These are phyloP conservation scores for Sphagnurus paluster DNA, from an alignment of 1,284 basidiomycete species.

Conservation along the genomic window DNA sequence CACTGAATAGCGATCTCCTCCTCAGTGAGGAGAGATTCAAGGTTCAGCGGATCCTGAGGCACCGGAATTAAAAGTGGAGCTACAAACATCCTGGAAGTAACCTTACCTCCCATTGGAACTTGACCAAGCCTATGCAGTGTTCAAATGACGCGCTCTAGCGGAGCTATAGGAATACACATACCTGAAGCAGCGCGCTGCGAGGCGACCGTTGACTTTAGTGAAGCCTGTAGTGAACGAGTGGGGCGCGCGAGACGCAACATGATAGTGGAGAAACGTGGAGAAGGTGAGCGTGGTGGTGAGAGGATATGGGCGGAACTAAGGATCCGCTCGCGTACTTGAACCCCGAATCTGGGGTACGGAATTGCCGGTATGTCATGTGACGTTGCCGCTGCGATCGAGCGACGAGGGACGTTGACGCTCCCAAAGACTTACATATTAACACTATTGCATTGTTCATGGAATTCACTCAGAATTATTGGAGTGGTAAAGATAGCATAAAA, in stretches of 20 bases:
- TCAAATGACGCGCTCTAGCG: neutral
- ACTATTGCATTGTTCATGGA: no score
- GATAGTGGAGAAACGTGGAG: no score
- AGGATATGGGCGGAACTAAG: conserved; percentile 1
- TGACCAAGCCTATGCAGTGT: conserved; percentile 41
- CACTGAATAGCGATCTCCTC: conserved; percentile 91
- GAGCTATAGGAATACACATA: conserved; percentile 7
- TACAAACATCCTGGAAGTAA: neutral
- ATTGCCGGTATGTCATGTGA: conserved; percentile 1
- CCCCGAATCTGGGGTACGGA: neutral
- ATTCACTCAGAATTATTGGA: no score
- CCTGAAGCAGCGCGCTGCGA: conserved; percentile 20
- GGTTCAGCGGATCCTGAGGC: conserved; percentile 51
- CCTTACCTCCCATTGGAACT: conserved; percentile 71
- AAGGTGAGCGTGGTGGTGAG: neutral
- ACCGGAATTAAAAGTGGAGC: neutral
- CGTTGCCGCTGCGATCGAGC: neutral
- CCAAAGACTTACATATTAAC: no score
- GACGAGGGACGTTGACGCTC: no score
- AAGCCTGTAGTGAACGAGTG: conserved; percentile 5
- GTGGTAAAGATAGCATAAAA: no score
- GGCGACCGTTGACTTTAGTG: neutral
- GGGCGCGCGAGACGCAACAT: conserved; percentile 19
- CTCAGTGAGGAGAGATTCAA: conserved; percentile 81
- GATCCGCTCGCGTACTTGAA: no score